Evolutionary conservation across 768 basidiomycete genomes (phyloP).

Genomic region (Hirschioporus abietinus): DNA sequence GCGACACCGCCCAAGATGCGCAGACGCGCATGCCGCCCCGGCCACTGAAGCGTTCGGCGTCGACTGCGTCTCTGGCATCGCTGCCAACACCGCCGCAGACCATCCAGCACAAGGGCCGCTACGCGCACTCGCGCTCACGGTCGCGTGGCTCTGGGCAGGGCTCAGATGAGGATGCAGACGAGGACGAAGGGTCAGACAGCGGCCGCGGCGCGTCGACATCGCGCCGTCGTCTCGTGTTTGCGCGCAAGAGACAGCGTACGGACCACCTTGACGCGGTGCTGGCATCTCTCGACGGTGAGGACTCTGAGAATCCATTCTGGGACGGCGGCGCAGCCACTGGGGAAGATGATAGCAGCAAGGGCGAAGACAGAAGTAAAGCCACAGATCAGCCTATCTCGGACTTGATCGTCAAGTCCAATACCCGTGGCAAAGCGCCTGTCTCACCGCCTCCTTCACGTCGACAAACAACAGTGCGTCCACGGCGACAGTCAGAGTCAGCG

Average conservation of each 20-base stretch:
- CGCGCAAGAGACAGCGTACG: slow-evolving; percentile 4
- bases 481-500: slow-evolving; percentile 13
- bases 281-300: not conserved
- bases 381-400: not conserved
- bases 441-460: slow-evolving; percentile 67
- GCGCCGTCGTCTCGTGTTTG: slow-evolving; percentile 5
- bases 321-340: not conserved
- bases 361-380: not conserved
- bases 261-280: slow-evolving; percentile 2
- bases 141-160: slow-evolving; percentile 19
- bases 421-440: slow-evolving; percentile 39
- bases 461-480: slow-evolving; percentile 26
- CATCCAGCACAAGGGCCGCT: slow-evolving; percentile 22
- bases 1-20: slow-evolving; percentile 9
- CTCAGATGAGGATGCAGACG: slow-evolving; percentile 15
- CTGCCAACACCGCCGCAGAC: slow-evolving; percentile 66
- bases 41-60: slow-evolving; percentile 47
- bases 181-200: not conserved
- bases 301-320: slow-evolving; percentile 2
- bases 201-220: not conserved
- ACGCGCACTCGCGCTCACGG: not conserved
- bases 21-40: slow-evolving; percentile 17
- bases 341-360: not conserved
- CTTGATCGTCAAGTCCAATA: slow-evolving; percentile 10
- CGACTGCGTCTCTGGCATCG: slow-evolving; percentile 48